phyloP scores from a whole-genome alignment of 495 filamentous ascomycete species.

The Penicillium alfredii region DNA sequence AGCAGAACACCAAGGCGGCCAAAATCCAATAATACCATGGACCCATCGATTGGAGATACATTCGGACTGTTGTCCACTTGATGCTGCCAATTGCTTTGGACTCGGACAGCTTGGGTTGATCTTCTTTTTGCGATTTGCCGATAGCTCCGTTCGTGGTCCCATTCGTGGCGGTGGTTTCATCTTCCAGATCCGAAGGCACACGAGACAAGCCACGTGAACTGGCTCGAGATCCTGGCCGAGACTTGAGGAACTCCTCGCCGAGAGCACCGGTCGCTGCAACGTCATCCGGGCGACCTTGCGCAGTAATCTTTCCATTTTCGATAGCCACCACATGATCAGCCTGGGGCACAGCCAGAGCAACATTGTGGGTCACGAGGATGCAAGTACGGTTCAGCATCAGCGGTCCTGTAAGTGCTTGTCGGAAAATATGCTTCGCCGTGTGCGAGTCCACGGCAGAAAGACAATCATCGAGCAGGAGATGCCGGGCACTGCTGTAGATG shows the following conservation, averaged over 20 bases:
- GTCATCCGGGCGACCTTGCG: conserved; percentile 69
- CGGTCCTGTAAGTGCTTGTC: conserved; percentile 81
- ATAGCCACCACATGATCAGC: conserved; percentile 77
- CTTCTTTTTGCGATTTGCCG: conserved; percentile 34
- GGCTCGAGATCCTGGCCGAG: conserved; percentile 57
- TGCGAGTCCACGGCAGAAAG: conserved; percentile 98
- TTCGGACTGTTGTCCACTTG: conserved; percentile 72
- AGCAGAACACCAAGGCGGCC: conserved; percentile 64
- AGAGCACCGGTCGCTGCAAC: conserved; percentile 79
- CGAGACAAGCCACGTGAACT: conserved; percentile 67
- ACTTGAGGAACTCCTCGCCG: conserved; percentile 75
- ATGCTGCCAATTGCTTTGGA: conserved; percentile 77
- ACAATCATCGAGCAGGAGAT: conserved; percentile 91
- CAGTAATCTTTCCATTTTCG: conserved; percentile 74
- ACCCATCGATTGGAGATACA: conserved; percentile 88
- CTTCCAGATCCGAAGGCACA: conserved; percentile 55
- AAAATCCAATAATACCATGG: conserved; percentile 88
- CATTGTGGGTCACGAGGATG: conserved; percentile 95
- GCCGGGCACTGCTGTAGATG: conserved; percentile 84
- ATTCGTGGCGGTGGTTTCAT: conserved; percentile 26
- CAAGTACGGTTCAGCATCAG: conserved; percentile 87
- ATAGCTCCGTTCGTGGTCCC: conserved; percentile 30
- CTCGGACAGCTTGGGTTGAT: conserved; percentile 56
- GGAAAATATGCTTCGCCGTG: conserved; percentile 97
- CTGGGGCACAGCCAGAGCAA: conserved; percentile 71